Conservation (phyloP, 192 early-diverging fungal genomes). For the Allomyces macrogynus region DNA sequence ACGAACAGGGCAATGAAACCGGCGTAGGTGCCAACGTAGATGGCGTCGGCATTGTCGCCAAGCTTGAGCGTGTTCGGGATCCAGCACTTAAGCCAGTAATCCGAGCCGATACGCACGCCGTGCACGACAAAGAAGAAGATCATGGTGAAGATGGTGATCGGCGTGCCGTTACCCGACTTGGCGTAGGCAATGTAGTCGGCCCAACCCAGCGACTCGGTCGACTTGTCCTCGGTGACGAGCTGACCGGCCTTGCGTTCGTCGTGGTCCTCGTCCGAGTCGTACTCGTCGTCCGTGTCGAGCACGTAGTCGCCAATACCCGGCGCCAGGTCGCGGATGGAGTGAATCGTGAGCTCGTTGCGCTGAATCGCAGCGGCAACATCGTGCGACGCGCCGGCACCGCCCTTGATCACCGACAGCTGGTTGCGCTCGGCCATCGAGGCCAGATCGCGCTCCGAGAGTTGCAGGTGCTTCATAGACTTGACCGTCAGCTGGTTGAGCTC, state of each 20-base stretch:
- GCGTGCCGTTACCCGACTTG: slow-evolving; percentile 16
- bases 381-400: slow-evolving; percentile 18
- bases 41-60: slow-evolving; percentile 11
- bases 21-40: slow-evolving; percentile 35
- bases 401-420: slow-evolving; percentile 33
- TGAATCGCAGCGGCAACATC: slow-evolving; percentile 42
- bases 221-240: slow-evolving; percentile 14
- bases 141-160: slow-evolving; percentile 19
- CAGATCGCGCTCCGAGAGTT: slow-evolving; percentile 45
- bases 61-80: slow-evolving; percentile 10
- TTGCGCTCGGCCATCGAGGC: slow-evolving; percentile 48
- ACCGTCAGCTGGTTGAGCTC: slow-evolving; percentile 30
- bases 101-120: slow-evolving; percentile 33
- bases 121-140: slow-evolving; percentile 36
- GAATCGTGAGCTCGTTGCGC: slow-evolving; percentile 50
- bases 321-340: slow-evolving; percentile 27
- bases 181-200: slow-evolving; percentile 19
- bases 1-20: slow-evolving; percentile 25
- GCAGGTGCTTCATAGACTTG: slow-evolving; percentile 29
- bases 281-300: not conserved
- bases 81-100: slow-evolving; percentile 17
- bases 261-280: slow-evolving; percentile 8
- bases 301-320: not conserved
- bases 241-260: slow-evolving; percentile 5
- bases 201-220: slow-evolving; percentile 9